Conservation (phyloP, 257 asterid species). For the Solanum arcanum region DNA sequence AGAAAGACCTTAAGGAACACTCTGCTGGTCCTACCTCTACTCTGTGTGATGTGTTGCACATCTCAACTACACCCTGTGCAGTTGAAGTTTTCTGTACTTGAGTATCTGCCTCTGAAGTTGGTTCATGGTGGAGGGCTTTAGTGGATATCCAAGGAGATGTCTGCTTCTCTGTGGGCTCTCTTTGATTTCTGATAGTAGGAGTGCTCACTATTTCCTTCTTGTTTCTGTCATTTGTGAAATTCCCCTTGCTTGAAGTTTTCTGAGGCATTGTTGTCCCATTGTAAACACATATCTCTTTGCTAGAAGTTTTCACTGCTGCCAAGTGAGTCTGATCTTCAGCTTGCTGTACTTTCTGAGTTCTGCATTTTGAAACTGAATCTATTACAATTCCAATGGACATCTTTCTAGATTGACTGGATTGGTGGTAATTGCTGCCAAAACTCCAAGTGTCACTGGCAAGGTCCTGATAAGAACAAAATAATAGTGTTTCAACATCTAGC, state of each 20-base stretch:
- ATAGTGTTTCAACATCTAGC: not conserved
- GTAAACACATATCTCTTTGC: constrained; percentile 19
- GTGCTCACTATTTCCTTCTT: constrained; percentile 9
- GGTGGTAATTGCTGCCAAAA: constrained; percentile 36
- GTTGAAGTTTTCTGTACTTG: constrained; percentile 24
- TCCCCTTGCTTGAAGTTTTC: constrained; percentile 18
- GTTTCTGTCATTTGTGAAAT: constrained; percentile 14
- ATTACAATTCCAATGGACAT: constrained; percentile 68
- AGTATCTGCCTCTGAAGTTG: constrained; percentile 26
- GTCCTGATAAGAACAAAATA: constrained; percentile 29
- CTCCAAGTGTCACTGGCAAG: constrained; percentile 30
- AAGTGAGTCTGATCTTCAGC: constrained; percentile 9
- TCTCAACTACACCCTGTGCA: constrained; percentile 17
- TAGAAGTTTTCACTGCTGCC: constrained; percentile 19
- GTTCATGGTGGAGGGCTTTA: constrained; percentile 28
- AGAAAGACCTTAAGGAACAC: constrained; percentile 26
- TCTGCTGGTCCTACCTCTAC: constrained; percentile 30
- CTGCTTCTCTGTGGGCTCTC: constrained; percentile 21
- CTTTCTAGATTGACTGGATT: constrained; percentile 64
- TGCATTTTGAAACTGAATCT: constrained; percentile 34
- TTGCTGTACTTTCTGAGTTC: constrained; percentile 16
- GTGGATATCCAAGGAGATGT: constrained; percentile 58
- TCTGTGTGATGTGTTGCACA: constrained; percentile 17
- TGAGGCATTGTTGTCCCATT: not conserved
- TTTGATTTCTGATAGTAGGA: constrained; percentile 22